Evolutionary conservation across 352 stramenopile species (phyloP), one percentile per base, ranked within the genome.

Genomic region (Pythium periplocum): DNA sequence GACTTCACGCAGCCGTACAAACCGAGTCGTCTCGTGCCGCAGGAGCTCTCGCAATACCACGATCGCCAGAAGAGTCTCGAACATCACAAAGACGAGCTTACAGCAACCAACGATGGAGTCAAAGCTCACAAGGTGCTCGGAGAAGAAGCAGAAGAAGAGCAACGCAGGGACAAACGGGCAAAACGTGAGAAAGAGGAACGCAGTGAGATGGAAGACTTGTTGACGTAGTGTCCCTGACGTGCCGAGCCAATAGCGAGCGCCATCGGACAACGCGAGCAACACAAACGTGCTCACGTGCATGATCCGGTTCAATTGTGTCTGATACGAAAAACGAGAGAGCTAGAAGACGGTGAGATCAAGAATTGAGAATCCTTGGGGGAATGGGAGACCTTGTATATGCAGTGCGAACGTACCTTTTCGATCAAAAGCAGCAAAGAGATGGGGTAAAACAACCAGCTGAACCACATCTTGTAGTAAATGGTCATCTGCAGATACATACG

Each of bases 181-280:
- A 36, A 78, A 54, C 12, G 78, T 79, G 42, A 90, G 55, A 52
- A 90, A 84, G 52, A 87, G 65, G 46, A 87, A 89, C 26, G 71
- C 75, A 10, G 75, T 81, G 47, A 89, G 61, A 9, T 80, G 70
- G 48, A 86, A 84, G 47, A 89, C 78, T 32, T 86, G 73, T 11
- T 61, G 57, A 34, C 65, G 69, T 45, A 87, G 59, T 40, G 86
- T 87, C 30, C 78, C 78, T 40, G 66, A 59, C 30, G 70, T 80
- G 4, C 76, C 76, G 45, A 90, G 62, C 46, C 71, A 83, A 55
- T 83, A 86, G 12, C 78, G 78, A 38, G 61, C 64, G 0, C 64
- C 55, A 42, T 87, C 78, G 37, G 78, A 61, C 2, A 63, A 36
- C 1, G 83, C 55, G 31, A 87, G 46, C 40, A 84, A 52, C 10